Percentiles rank a stretch among this genome's conserved stretches.
Evolutionary conservation across 2,329 filamentous ascomycete species (phyloP).

Genomic region (Aspergillus neotritici): DNA sequence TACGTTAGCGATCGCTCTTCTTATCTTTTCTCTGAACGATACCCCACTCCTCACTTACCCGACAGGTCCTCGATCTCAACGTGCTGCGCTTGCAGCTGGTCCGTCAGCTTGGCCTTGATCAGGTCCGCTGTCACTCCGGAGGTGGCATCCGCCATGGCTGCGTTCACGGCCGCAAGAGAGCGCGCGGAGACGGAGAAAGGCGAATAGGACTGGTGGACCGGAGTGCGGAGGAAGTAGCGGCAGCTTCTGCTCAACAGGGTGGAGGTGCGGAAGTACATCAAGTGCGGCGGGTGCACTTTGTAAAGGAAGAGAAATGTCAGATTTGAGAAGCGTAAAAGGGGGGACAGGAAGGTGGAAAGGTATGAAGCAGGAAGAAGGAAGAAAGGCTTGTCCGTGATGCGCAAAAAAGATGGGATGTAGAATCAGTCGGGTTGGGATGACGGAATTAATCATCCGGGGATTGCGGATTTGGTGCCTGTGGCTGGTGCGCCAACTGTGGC

Average conservation of each 20-base stretch:
- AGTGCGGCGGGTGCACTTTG: slow-evolving; percentile 14
- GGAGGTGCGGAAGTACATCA: slow-evolving; percentile 36
- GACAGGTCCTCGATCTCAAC: slow-evolving; percentile 91
- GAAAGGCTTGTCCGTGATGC: neutral
- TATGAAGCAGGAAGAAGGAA: neutral
- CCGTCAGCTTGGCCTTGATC: slow-evolving; percentile 62
- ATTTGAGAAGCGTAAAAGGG: neutral
- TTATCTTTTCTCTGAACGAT: no score
- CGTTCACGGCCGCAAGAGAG: slow-evolving; percentile 29
- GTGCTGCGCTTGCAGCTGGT: slow-evolving; percentile 67
- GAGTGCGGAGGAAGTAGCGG: slow-evolving; percentile 33
- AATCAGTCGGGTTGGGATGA: slow-evolving; percentile 2
- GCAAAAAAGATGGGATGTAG: slow-evolving; percentile 1
- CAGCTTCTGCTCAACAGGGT: slow-evolving; percentile 36
- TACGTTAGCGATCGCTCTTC: no score
- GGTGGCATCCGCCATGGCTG: slow-evolving; percentile 42
- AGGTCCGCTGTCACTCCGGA: slow-evolving; percentile 66
- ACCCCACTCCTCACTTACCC: slow-evolving; percentile 50
- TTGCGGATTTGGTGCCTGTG: slow-evolving; percentile 7
- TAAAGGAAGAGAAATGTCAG: neutral
- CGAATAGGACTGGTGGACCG: slow-evolving; percentile 18
- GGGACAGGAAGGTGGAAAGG: neutral
- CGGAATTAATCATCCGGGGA: slow-evolving; percentile 5
- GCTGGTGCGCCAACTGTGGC: slow-evolving; percentile 21
- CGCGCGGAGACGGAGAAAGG: slow-evolving; percentile 33